Percentiles rank a stretch among this genome's conserved stretches.
Conservation (phyloP, 2,329 filamentous ascomycete genomes). For the Talaromyces verruculosus region DNA sequence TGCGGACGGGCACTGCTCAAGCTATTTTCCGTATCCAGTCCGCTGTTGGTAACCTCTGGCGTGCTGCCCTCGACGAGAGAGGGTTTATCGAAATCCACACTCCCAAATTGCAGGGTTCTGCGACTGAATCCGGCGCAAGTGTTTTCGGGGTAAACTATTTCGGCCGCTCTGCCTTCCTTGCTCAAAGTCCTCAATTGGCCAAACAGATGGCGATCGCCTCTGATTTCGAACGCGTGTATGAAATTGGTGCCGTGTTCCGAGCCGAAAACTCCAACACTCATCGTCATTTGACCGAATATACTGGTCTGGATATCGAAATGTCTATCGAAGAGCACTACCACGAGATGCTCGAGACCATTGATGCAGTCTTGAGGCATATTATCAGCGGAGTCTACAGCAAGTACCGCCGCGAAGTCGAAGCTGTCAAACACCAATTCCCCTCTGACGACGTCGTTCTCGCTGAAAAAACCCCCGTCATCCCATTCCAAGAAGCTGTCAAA, state of each 20-base stretch:
- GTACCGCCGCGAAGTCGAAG: constrained; percentile 70
- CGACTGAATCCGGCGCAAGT: constrained; percentile 86
- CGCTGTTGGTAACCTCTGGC: constrained; percentile 76
- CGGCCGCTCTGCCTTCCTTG: constrained; percentile 78
- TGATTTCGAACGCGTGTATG: constrained; percentile 86
- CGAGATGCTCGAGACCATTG: constrained; percentile 76
- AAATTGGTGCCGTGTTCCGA: constrained; percentile 86
- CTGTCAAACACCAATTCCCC: constrained; percentile 80
- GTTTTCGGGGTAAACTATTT: constrained; percentile 95
- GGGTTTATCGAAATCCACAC: constrained; percentile 93
- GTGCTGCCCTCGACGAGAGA: constrained; percentile 68
- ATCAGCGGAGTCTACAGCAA: constrained; percentile 69
- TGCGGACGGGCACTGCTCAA: constrained; percentile 83
- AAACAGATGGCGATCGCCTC: constrained; percentile 92
- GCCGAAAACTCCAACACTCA: constrained; percentile 96
- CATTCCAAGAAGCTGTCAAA: constrained; percentile 75
- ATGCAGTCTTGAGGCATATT: constrained; percentile 77
- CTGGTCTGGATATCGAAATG: constrained; percentile 91
- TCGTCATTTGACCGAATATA: constrained; percentile 91
- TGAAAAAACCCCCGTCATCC: constrained; percentile 77
- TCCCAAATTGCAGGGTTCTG: constrained; percentile 84
- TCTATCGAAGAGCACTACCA: constrained; percentile 84
- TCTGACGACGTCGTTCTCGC: constrained; percentile 84
- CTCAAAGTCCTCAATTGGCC: constrained; percentile 85
- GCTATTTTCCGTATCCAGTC: constrained; percentile 85